Evolutionary conservation across 495 filamentous ascomycete species (phyloP).

Genomic region (Neurospora cerealis): DNA sequence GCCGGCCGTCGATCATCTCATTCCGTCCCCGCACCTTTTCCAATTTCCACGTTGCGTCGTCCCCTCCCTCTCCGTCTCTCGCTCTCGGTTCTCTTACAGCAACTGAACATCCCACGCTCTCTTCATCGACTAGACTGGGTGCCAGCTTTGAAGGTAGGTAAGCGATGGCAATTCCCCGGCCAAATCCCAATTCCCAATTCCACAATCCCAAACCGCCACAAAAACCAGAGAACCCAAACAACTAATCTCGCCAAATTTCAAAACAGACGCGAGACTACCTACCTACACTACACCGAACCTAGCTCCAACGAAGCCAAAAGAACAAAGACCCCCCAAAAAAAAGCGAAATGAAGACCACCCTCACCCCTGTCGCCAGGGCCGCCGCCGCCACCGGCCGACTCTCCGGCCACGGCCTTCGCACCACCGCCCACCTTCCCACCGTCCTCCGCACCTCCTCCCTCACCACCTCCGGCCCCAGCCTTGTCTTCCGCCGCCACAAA

Average conservation of each 20-base stretch:
- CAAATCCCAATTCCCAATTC: neutral
- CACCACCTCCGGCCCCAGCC: neutral
- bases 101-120: neutral
- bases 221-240: neutral
- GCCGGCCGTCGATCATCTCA: neutral
- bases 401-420: neutral
- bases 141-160: neutral
- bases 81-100: neutral
- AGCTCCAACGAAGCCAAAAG: neutral
- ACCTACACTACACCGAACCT: neutral
- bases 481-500: constrained; percentile 16
- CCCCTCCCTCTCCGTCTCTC: neutral
- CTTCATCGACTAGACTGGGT: neutral
- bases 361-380: neutral
- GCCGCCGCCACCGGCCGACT: neutral
- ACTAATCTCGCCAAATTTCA: neutral
- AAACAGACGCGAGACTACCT: neutral
- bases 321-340: neutral
- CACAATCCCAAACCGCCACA: neutral
- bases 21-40: neutral
- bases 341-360: neutral
- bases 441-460: neutral
- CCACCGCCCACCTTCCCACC: neutral
- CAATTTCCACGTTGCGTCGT: neutral
- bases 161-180: neutral